phyloP scores from a whole-genome alignment of 179 eudicot species.

The Nepenthes alata region DNA sequence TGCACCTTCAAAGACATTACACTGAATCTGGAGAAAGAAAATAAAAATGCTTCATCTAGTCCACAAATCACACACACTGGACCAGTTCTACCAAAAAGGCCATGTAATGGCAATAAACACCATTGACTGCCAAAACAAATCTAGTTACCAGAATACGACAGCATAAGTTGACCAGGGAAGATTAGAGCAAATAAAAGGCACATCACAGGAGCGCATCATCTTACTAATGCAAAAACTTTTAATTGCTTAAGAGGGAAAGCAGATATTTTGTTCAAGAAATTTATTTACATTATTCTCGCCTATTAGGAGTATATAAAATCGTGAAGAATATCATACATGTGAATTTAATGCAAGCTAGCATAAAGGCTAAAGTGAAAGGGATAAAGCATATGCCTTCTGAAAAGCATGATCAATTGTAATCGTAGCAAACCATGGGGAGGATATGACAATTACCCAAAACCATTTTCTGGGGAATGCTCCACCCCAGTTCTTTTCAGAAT shows the following conservation, averaged over 20 bases:
- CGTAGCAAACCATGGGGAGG: background rate
- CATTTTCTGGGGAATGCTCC: constrained; percentile 88
- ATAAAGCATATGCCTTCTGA: background rate
- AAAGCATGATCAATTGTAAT: background rate
- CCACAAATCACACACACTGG: background rate
- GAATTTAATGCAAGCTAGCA: too few relatives aligned
- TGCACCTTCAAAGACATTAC: constrained; percentile 93
- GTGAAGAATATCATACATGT: too few relatives aligned
- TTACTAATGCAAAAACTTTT: too few relatives aligned
- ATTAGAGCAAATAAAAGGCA: too few relatives aligned
- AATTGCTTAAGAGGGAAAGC: too few relatives aligned
- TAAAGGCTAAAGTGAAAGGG: background rate
- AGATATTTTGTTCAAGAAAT: too few relatives aligned
- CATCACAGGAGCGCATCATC: too few relatives aligned
- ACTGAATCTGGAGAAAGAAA: constrained; percentile 46
- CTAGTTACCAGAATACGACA: background rate
- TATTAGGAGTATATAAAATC: too few relatives aligned
- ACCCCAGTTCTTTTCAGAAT: constrained; percentile 96
- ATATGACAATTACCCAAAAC: constrained; percentile 66
- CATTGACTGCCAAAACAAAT: background rate
- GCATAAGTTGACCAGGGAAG: too few relatives aligned
- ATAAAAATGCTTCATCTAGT: constrained; percentile 6
- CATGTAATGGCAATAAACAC: background rate
- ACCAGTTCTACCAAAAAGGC: too few relatives aligned
- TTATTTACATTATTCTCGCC: too few relatives aligned